Percentiles rank a stretch among this genome's conserved stretches.
Conservation (phyloP, 306 rosid genomes). For the Cucumis cinereus region DNA sequence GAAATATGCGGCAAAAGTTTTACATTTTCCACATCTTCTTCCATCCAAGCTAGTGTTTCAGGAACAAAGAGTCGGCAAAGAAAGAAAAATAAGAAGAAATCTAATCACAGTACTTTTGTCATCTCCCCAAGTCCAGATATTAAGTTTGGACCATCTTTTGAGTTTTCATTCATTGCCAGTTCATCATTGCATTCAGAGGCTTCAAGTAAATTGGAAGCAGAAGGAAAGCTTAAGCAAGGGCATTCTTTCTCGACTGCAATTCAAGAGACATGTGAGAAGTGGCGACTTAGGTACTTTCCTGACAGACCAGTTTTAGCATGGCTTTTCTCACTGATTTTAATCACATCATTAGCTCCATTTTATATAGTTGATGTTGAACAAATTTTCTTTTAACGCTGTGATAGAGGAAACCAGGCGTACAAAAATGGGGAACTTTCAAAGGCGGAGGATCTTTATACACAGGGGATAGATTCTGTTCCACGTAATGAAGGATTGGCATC, state of each 20-base stretch:
- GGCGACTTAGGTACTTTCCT: constrained; percentile 61
- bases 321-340: neutral
- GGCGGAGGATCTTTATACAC: constrained; percentile 79
- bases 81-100: constrained; percentile 47
- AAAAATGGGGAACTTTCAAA: constrained; percentile 52
- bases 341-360: neutral
- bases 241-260: constrained; percentile 21
- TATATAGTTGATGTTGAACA: constrained; percentile 10
- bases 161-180: constrained; percentile 24
- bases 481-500: constrained; percentile 47
- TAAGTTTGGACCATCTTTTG: constrained; percentile 29
- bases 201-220: constrained; percentile 21
- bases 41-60: constrained; percentile 22
- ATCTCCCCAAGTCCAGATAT: constrained; percentile 34
- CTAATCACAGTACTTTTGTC: constrained; percentile 22
- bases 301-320: neutral
- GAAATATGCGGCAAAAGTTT: constrained; percentile 27
- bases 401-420: constrained; percentile 78
- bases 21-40: constrained; percentile 48
- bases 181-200: constrained; percentile 21
- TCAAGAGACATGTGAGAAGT: constrained; percentile 55
- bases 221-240: constrained; percentile 26
- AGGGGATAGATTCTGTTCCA: constrained; percentile 60
- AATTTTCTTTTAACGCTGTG: neutral
- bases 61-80: constrained; percentile 29